These are phyloP conservation scores for Neurospora sp. DNA, from an alignment of 495 filamentous ascomycete genomes.

Conservation along the genomic window DNA sequence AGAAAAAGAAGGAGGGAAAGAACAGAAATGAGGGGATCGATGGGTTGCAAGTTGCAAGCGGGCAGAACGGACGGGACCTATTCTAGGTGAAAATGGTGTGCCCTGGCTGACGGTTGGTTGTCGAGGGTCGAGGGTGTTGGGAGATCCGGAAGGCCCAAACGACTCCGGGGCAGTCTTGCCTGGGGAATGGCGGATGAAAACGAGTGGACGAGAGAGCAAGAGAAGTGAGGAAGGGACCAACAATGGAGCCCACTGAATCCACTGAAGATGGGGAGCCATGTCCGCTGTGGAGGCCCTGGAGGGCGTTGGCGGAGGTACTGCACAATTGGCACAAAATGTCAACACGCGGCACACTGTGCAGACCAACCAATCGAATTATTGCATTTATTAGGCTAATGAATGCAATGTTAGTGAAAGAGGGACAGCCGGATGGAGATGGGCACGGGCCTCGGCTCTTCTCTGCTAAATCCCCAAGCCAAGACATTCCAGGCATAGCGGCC, in stretches of 20 bases:
- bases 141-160: background rate
- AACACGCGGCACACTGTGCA: background rate
- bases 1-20: constrained; percentile 10
- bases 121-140: background rate
- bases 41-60: background rate
- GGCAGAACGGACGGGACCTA: background rate
- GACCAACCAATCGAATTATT: background rate
- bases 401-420: background rate
- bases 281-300: background rate
- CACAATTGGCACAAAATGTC: background rate
- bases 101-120: background rate
- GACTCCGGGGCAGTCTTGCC: background rate
- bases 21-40: constrained; percentile 15
- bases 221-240: background rate
- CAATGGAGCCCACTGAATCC: background rate
- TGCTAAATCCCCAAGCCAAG: background rate
- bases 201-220: background rate
- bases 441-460: background rate
- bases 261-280: background rate
- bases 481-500: background rate
- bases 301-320: background rate
- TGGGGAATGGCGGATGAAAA: background rate
- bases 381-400: background rate
- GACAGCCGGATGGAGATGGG: background rate
- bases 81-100: background rate